Percentiles rank a stretch among this genome's conserved stretches.
Evolutionary conservation across 139 green algal genomes (phyloP).

Genomic region (Coccomyxa sp.): DNA sequence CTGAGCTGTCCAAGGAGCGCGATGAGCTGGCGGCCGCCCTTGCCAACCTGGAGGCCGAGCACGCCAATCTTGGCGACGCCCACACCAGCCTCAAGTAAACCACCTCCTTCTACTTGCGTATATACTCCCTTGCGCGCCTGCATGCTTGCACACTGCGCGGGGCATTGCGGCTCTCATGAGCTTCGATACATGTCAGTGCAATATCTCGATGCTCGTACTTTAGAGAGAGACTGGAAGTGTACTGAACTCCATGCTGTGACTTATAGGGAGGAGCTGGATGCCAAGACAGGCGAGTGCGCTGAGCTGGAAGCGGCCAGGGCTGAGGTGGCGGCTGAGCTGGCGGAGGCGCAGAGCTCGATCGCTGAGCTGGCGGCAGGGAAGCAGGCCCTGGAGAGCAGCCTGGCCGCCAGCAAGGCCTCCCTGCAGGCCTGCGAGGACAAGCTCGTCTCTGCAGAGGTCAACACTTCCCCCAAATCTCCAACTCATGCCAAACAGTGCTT

Average conservation of each 20-base stretch:
- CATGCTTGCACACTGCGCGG: neutral
- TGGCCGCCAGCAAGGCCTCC: neutral
- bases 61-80: conserved; percentile 14
- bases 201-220: too few species aligned
- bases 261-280: conserved; percentile 24
- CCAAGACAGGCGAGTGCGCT: conserved; percentile 30
- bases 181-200: neutral
- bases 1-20: conserved; percentile 27
- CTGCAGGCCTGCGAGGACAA: conserved; percentile 20
- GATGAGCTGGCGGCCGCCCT: conserved; percentile 25
- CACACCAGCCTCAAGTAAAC: conserved; percentile 9
- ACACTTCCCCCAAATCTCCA: too few species aligned
- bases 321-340: conserved; percentile 28
- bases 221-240: too few species aligned
- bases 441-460: neutral
- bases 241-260: neutral
- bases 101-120: conserved; percentile 14
- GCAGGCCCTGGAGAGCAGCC: conserved; percentile 19
- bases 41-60: conserved; percentile 4
- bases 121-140: neutral
- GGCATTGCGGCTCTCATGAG: neutral
- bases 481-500: too few species aligned
- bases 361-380: conserved; percentile 11
- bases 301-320: conserved; percentile 31
- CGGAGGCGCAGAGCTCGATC: conserved; percentile 22